phyloP scores from a whole-genome alignment of 2,329 filamentous ascomycete species.

The Laburnicola sp. region DNA sequence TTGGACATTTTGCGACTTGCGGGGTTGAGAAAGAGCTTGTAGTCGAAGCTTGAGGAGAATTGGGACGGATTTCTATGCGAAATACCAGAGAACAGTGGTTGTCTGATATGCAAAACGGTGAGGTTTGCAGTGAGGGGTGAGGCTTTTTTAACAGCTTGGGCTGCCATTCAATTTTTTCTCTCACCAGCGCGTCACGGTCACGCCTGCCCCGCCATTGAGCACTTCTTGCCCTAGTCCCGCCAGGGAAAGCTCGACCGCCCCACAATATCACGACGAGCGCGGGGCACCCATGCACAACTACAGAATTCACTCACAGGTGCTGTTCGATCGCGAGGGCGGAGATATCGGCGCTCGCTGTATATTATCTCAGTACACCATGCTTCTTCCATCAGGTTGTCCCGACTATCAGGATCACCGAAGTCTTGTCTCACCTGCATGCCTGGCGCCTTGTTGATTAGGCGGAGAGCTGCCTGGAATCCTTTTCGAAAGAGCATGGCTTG shows the following conservation, averaged over 20 bases:
- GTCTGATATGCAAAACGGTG: conserved; percentile 28
- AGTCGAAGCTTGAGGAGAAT: background rate
- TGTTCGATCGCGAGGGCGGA: background rate
- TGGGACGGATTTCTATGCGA: background rate
- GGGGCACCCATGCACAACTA: no score
- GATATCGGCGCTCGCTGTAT: conserved; percentile 4
- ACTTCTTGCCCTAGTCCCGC: no score
- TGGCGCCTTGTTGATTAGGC: background rate
- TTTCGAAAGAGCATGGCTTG: no score
- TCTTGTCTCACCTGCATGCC: background rate
- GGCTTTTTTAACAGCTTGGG: conserved; percentile 27
- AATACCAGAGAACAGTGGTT: conserved; percentile 1
- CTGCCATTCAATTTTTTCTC: conserved; percentile 23
- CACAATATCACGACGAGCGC: no score
- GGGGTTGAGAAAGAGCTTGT: background rate
- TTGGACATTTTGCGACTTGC: conserved; percentile 59
- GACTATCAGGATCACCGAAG: no score
- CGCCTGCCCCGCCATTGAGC: conserved; percentile 19
- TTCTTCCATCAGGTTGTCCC: background rate
- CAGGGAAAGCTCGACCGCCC: no score
- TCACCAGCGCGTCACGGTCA: conserved; percentile 23
- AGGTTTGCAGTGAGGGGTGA: conserved; percentile 27
- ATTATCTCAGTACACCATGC: background rate
- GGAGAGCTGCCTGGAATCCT: no score
- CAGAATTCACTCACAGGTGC: no score